A percentile compares a stretch with the other conserved stretches of the same genome.
Evolutionary conservation across 805 yeast genomes (phyloP).

Genomic region (Candida patagonica): DNA sequence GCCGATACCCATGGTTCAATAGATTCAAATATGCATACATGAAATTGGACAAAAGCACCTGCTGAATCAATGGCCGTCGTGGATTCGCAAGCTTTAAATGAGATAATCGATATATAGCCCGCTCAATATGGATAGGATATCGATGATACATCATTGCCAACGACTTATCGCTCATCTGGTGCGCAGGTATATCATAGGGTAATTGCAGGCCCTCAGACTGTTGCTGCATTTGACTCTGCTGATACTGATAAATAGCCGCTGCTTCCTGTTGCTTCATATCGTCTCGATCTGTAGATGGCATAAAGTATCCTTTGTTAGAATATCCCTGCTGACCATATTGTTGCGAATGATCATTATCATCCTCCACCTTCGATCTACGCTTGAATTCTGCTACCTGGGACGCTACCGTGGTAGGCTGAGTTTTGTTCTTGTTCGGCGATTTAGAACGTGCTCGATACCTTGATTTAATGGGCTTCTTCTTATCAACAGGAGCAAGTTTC

Average conservation of each 20-base stretch:
- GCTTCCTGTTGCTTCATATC: neutral
- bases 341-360: neutral
- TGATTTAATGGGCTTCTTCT: neutral
- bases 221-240: slow-evolving; percentile 11
- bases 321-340: neutral
- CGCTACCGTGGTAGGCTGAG: slow-evolving; percentile 3
- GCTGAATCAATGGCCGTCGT: slow-evolving; percentile 81
- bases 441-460: neutral
- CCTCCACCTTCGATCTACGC: neutral
- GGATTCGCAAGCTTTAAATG: slow-evolving; percentile 94
- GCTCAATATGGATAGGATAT: slow-evolving; percentile 88
- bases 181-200: slow-evolving; percentile 30
- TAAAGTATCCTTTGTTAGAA: neutral
- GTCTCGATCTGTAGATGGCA: neutral
- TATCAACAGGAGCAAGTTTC: too few species aligned
- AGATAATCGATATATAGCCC: slow-evolving; percentile 88
- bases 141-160: slow-evolving; percentile 38
- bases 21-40: slow-evolving; percentile 95
- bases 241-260: slow-evolving; percentile 10
- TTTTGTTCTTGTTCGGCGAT: neutral
- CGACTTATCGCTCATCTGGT: slow-evolving; percentile 27
- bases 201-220: slow-evolving; percentile 14
- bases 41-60: slow-evolving; percentile 86
- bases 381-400: slow-evolving; percentile 1
- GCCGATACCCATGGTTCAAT: slow-evolving; percentile 66